Conservation (phyloP, 2,329 filamentous ascomycete genomes). For the Aspergillus niger region DNA sequence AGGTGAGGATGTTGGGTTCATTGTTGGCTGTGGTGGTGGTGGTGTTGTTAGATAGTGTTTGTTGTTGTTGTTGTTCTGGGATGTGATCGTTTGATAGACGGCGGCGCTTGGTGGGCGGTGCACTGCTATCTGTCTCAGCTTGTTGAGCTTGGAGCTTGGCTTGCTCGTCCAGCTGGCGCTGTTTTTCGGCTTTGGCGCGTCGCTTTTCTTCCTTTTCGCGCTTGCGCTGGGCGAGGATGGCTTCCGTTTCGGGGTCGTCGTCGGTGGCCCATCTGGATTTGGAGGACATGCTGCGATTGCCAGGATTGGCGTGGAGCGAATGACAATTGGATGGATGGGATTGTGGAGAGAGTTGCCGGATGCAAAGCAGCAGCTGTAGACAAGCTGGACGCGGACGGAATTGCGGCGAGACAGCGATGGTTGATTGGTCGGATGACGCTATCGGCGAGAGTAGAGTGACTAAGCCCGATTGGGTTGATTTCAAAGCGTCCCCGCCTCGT, state of each 20-base stretch:
- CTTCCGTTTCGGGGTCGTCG: slow-evolving; percentile 75
- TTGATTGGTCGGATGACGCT: slow-evolving; percentile 28
- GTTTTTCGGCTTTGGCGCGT: slow-evolving; percentile 78
- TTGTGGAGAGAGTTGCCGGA: slow-evolving; percentile 12
- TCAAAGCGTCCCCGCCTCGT: slow-evolving; percentile 31
- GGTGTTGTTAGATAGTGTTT: slow-evolving; percentile 40
- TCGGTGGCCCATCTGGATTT: slow-evolving; percentile 82
- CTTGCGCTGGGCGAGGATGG: slow-evolving; percentile 68
- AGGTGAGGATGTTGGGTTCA: slow-evolving; percentile 67
- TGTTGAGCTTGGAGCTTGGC: slow-evolving; percentile 31
- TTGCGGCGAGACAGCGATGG: neutral
- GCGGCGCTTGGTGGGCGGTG: slow-evolving; percentile 59
- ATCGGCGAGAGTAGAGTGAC: slow-evolving; percentile 18
- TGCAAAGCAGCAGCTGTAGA: neutral
- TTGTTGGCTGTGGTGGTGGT: slow-evolving; percentile 27
- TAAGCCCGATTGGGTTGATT: slow-evolving; percentile 21
- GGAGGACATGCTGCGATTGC: slow-evolving; percentile 55
- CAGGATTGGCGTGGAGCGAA: neutral
- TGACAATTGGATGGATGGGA: slow-evolving; percentile 22
- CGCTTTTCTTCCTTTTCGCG: slow-evolving; percentile 88
- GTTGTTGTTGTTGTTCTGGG: slow-evolving; percentile 25
- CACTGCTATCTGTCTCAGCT: slow-evolving; percentile 31
- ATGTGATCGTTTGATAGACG: slow-evolving; percentile 60
- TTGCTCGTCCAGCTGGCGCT: slow-evolving; percentile 63
- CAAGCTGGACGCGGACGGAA: slow-evolving; percentile 1